phyloP scores from a whole-genome alignment of 2,329 filamentous ascomycete species.

The Colletotrichum musicola region DNA sequence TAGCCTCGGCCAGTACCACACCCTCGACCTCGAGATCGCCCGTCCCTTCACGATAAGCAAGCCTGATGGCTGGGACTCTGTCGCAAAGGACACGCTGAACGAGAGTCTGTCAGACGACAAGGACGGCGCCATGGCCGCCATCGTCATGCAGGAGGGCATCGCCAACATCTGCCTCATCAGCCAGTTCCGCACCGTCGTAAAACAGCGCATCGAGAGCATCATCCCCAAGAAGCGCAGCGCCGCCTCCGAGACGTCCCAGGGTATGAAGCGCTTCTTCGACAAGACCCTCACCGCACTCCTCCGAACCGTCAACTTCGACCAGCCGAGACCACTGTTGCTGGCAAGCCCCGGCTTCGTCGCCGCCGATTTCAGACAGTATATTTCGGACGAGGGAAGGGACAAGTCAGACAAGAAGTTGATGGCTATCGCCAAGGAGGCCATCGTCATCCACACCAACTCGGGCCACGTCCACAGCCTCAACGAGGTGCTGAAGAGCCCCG shows the following conservation, averaged over 20 bases:
- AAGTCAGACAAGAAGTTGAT: conserved; percentile 77
- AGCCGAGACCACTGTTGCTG: conserved; percentile 80
- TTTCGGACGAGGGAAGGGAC: conserved; percentile 69
- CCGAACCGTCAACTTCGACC: conserved; percentile 80
- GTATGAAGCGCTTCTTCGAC: conserved; percentile 82
- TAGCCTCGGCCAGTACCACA: conserved; percentile 68
- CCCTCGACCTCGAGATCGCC: conserved; percentile 85
- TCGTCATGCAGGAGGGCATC: conserved; percentile 92
- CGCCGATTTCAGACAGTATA: conserved; percentile 81
- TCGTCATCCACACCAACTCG: conserved; percentile 85
- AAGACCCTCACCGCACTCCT: conserved; percentile 81
- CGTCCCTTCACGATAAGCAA: conserved; percentile 92
- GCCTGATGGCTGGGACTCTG: conserved; percentile 83
- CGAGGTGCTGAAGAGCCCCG: conserved; percentile 85
- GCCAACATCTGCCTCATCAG: conserved; percentile 88
- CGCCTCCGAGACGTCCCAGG: conserved; percentile 75
- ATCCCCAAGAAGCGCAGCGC: conserved; percentile 77
- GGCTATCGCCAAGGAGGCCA: conserved; percentile 70
- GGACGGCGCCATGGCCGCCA: conserved; percentile 85
- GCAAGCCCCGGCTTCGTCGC: conserved; percentile 93
- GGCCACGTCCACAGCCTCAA: conserved; percentile 89
- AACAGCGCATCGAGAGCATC: conserved; percentile 75
- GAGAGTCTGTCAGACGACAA: conserved; percentile 85
- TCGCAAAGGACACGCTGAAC: conserved; percentile 81
- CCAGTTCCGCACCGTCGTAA: conserved; percentile 81